Conservation (phyloP, 2,329 filamentous ascomycete genomes). For the Plenodomus tracheiphilus region DNA sequence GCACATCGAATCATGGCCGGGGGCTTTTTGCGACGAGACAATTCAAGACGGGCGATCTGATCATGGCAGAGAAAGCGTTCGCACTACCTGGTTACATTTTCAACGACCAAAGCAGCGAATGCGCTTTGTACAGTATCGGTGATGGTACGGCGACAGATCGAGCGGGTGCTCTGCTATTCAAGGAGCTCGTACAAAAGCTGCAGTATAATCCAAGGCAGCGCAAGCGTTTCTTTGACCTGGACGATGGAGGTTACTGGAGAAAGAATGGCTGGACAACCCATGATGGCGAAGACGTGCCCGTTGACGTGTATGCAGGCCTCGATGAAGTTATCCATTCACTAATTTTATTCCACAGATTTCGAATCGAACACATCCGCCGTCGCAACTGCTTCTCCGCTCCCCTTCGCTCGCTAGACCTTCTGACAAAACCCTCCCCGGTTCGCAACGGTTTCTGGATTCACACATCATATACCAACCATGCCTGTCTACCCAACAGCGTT, state of each 20-base stretch:
- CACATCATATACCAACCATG: constrained; percentile 50
- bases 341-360: constrained; percentile 38
- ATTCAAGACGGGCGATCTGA: too few species aligned
- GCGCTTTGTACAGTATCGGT: too few species aligned
- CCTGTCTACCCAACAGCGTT: constrained; percentile 45
- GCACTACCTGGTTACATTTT: too few species aligned
- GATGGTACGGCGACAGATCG: too few species aligned
- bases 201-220: constrained; percentile 38
- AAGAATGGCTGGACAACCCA: constrained; percentile 38
- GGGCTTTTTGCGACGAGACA: too few species aligned
- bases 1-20: too few species aligned
- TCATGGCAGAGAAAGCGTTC: too few species aligned
- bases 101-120: too few species aligned
- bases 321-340: not conserved
- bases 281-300: constrained; percentile 25
- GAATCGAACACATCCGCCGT: constrained; percentile 48
- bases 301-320: constrained; percentile 46
- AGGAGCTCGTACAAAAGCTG: too few species aligned
- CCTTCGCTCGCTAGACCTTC: constrained; percentile 18
- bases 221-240: constrained; percentile 40
- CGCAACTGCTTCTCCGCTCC: constrained; percentile 52
- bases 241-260: constrained; percentile 36
- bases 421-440: constrained; percentile 16
- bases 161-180: too few species aligned
- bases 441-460: constrained; percentile 47